These are phyloP conservation scores for Catharanthus roseus DNA, from an alignment of 257 asterid species.

Conservation along the genomic window DNA sequence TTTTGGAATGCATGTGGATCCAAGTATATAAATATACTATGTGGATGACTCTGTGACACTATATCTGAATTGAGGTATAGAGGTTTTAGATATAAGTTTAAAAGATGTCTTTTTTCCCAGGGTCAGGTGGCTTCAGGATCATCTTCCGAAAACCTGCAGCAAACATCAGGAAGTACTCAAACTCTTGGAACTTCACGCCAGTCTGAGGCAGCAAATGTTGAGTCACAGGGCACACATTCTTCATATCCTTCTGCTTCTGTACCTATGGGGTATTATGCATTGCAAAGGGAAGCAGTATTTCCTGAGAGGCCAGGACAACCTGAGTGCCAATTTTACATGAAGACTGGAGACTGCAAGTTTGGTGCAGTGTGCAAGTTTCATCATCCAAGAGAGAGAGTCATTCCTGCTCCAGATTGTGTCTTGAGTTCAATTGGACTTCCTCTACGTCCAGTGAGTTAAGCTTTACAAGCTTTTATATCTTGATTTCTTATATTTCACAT, in stretches of 20 bases:
- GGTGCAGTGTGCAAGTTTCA: conserved; percentile 94
- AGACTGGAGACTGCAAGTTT: conserved; percentile 96
- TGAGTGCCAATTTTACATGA: conserved; percentile 93
- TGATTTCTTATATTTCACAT: background rate
- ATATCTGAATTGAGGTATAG: background rate
- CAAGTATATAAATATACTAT: background rate
- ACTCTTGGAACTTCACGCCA: conserved; percentile 46
- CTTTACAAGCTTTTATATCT: background rate
- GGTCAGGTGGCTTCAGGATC: conserved; percentile 73
- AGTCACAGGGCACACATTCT: conserved; percentile 46
- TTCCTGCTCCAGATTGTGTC: conserved; percentile 84
- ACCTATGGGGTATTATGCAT: conserved; percentile 64
- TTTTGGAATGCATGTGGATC: background rate
- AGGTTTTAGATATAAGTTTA: background rate
- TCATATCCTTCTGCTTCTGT: conserved; percentile 52
- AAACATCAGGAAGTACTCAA: conserved; percentile 49
- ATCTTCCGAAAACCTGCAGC: conserved; percentile 63
- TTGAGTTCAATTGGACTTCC: conserved; percentile 94
- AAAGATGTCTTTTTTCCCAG: conserved; percentile 35
- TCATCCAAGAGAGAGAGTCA: conserved; percentile 80
- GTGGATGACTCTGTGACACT: background rate
- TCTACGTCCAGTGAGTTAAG: conserved; percentile 69
- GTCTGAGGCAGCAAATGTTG: conserved; percentile 40
- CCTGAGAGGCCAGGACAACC: conserved; percentile 98
- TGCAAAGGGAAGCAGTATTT: conserved; percentile 71